phyloP scores from a whole-genome alignment of 2,329 filamentous ascomycete genomes.

The Hawksworthiomyces lignivorus region DNA sequence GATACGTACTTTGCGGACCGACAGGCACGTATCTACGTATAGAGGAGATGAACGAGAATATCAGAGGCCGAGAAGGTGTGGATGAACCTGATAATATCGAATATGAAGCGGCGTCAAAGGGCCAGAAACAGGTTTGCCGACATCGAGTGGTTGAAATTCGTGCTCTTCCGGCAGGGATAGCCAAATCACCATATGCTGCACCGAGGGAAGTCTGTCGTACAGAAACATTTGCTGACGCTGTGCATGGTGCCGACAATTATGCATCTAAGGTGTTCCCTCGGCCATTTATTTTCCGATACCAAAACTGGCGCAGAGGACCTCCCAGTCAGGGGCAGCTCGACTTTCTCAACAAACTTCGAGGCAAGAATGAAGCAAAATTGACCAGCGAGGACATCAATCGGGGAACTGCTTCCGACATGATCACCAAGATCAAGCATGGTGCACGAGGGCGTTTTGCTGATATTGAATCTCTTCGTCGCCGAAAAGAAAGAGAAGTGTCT shows the following conservation, averaged over 20 bases:
- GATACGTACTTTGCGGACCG: conserved; percentile 62
- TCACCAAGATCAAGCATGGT: conserved; percentile 83
- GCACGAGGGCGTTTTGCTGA: conserved; percentile 56
- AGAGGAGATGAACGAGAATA: conserved; percentile 30
- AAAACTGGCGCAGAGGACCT: conserved; percentile 61
- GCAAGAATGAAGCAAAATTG: conserved; percentile 43
- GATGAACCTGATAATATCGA: conserved; percentile 17
- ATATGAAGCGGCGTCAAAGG: conserved; percentile 19
- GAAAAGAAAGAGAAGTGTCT: conserved; percentile 30
- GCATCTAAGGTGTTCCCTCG: conserved; percentile 59
- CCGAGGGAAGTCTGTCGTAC: conserved; percentile 62
- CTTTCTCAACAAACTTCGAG: conserved; percentile 60
- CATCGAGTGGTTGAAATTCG: conserved; percentile 43
- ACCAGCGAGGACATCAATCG: conserved; percentile 57
- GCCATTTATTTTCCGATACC: conserved; percentile 56
- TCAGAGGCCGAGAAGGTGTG: conserved; percentile 10
- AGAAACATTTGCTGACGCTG: conserved; percentile 61
- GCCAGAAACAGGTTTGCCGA: conserved; percentile 15
- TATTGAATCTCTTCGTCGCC: conserved; percentile 45
- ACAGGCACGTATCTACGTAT: conserved; percentile 55
- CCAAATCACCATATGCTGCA: conserved; percentile 54
- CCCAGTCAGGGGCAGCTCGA: conserved; percentile 60
- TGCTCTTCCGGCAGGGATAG: conserved; percentile 32
- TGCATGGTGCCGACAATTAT: conserved; percentile 80
- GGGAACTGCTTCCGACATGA: conserved; percentile 80